Conservation (phyloP, 768 basidiomycete species). For the Lactarius evosmus region DNA sequence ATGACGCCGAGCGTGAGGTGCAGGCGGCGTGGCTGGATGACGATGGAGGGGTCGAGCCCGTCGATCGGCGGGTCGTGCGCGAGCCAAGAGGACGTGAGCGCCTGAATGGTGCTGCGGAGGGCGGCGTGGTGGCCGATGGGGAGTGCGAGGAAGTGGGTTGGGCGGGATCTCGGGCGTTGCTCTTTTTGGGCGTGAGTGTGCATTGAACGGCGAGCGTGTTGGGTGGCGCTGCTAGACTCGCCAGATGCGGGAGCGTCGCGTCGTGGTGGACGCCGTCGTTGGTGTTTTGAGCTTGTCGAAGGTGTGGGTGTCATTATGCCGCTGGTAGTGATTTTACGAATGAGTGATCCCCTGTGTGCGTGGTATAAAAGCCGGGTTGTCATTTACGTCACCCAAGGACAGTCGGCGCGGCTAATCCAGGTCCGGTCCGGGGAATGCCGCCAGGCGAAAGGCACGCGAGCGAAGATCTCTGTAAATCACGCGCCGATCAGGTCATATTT, state of each 20-base stretch:
- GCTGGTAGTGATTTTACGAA: neutral
- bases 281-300: neutral
- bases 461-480: neutral
- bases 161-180: neutral
- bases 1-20: constrained; percentile 78
- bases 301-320: constrained; percentile 2
- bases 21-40: constrained; percentile 54
- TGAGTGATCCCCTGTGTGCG: neutral
- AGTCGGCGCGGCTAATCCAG: neutral
- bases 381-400: neutral
- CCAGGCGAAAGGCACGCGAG: neutral
- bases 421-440: neutral
- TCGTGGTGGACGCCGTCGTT: constrained; percentile 1
- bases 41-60: constrained; percentile 59
- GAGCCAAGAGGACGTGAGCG: constrained; percentile 36
- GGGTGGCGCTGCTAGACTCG: neutral
- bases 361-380: neutral
- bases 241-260: neutral
- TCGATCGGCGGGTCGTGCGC: constrained; percentile 34
- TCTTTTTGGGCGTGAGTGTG: neutral
- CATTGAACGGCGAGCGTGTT: neutral
- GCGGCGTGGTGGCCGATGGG: constrained; percentile 34
- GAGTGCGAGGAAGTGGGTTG: constrained; percentile 24
- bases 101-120: constrained; percentile 31
- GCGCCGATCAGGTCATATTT: neutral